Evolutionary conservation across 768 basidiomycete species (phyloP), one percentile per base, ranked within the genome.

Genomic region (Phanerochaete carnosa): DNA sequence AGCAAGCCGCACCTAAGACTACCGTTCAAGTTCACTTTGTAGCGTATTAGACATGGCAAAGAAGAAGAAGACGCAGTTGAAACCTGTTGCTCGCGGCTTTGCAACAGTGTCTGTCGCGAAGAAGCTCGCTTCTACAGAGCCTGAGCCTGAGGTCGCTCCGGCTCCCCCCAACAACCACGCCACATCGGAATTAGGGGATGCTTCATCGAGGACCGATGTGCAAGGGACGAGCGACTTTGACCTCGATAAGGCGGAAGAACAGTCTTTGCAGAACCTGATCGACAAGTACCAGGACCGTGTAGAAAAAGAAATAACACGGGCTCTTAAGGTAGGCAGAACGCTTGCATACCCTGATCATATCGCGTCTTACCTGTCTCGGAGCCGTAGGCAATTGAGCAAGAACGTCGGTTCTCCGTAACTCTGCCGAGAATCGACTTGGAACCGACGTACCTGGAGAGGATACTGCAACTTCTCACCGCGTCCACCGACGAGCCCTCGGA

Each of bases 281-380:
- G 94, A 96, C 63, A 88, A 84, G 67, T 77, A 89, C 51, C 93
- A 96, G 68, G 93, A 95, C 22, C 94, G 87, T 69, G 90, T 84
- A 5, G 92, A 96, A 72, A 94, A 87, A 71, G 96, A 97, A 67
- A 84, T 95, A 58, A 73, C 77, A 4, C 81, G 87, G 59, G 75
- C 83, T 11, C 62, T 90, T 63, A 92, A 91, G 86, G 95, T 89
- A 66, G 23, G 28, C 16, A 16, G 26, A 28, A n/a, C n/a, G n/a
- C n/a, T 29, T 56, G 29, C 16, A 26, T 13, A 22, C 19, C 51
- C 39, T 57, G n/a, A n/a, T 11, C 11, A 22, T 33, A 13, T 26
- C 50, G 23, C n/a, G 19, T 19, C 23, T 11, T 52, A 2, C 51
- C 43, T 49, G 16, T 28, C 39, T 30, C 28, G 19, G 9, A n/a